Percentiles rank a stretch among this genome's conserved stretches.
These are phyloP conservation scores for Claviceps sp. DNA, from an alignment of 2,329 filamentous ascomycete genomes.

Conservation along the genomic window DNA sequence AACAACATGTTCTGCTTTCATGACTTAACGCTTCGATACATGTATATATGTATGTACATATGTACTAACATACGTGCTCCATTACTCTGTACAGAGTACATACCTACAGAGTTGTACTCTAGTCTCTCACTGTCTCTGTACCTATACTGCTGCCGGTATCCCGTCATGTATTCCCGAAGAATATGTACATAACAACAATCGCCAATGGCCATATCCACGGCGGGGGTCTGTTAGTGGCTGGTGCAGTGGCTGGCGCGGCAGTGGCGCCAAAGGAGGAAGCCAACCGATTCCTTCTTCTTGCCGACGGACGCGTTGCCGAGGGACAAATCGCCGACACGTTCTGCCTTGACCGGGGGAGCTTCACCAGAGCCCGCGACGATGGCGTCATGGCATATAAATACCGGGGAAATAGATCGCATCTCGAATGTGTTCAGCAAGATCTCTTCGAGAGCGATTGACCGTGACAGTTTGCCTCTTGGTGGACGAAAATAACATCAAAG, in stretches of 20 bases:
- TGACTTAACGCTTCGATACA: no score
- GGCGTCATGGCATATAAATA: constrained; percentile 11
- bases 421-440: background rate
- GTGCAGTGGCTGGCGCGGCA: background rate
- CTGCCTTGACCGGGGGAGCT: constrained; percentile 17
- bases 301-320: background rate
- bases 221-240: background rate
- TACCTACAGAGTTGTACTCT: no score
- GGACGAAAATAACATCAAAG: background rate
- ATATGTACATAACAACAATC: no score
- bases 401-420: constrained; percentile 3
- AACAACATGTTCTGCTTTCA: no score
- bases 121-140: no score
- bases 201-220: background rate
- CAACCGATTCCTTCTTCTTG: background rate
- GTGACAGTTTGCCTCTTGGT: background rate
- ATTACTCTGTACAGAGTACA: no score
- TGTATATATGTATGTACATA: no score
- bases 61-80: no score
- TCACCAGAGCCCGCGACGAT: constrained; percentile 15
- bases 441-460: constrained; percentile 1
- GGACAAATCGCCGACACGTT: constrained; percentile 6
- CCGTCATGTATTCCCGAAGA: background rate
- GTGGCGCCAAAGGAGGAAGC: background rate
- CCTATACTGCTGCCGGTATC: background rate